Evolutionary conservation across 106 monocot genomes (phyloP), one percentile per base, ranked within the genome.

Genomic region (Dioscorea dumetorum): DNA sequence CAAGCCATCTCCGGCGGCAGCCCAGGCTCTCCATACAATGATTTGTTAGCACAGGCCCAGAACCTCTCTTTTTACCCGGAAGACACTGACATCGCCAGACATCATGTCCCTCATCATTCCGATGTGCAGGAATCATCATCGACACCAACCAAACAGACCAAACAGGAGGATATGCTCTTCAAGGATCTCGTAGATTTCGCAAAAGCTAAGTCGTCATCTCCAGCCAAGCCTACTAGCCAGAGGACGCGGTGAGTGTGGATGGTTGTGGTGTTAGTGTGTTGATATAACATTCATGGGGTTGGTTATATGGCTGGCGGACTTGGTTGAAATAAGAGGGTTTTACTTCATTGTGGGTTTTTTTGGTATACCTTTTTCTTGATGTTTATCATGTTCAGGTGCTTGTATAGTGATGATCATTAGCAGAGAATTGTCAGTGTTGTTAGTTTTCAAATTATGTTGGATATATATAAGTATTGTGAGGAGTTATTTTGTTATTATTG

Each of bases 161-260:
- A 84, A 68, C 88, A 88, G 16, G 88, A 95, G 70, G 95, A 91
- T 51, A 23, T 59, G 23, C 88, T 95, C 23, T 95, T 95, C 79
- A 91, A 91, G 69, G 95, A 95, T 34, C 82, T 95, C 61, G 84
- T 95, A 20, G 95, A 95, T 80, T 88, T 95, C 57, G 91, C 86
- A 14, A 95, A 76, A 71, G 82, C 81, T 56, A 91, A 91, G 54
- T 73, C 84, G 3, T 84, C 82, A 8, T 62, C 88, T 50, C 41
- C 86, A 22, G 21, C 85, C 21, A 93, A 81, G 56, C 72, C 77
- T 18, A 73, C 67, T 31, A 88, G 88, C 57, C 78, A 79, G 13
- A 73, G 82, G 69, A 88, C 84, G 10, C 81, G 82, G 33, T 87
- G 74, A 87, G 54, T 54, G 41, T 41, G 1, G 41, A 41, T 6